These are phyloP conservation scores for Aspergillus sp. DNA, from an alignment of 2,329 filamentous ascomycete species.

Conservation along the genomic window DNA sequence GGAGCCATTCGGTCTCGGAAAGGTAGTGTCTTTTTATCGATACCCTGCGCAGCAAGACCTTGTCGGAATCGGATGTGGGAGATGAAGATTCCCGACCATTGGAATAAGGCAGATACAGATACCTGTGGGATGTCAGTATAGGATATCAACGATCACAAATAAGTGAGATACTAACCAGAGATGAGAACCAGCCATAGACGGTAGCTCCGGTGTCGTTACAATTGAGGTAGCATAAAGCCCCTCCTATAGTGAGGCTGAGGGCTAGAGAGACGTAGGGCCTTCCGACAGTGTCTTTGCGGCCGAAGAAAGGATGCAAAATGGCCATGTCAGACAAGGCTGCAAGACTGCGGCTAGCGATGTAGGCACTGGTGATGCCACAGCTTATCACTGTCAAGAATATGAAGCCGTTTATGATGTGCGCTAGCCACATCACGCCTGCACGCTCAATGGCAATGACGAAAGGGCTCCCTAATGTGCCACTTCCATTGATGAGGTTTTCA, in stretches of 20 bases:
- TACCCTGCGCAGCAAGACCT: conserved; percentile 31
- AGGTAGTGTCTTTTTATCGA: conserved; percentile 25
- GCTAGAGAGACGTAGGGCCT: conserved; percentile 33
- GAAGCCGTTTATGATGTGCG: conserved; percentile 36
- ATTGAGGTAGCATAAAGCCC: conserved; percentile 38
- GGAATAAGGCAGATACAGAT: conserved; percentile 33
- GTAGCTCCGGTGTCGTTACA: conserved; percentile 26
- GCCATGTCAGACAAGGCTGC: conserved; percentile 35
- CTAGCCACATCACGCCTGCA: conserved; percentile 33
- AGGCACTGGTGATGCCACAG: conserved; percentile 38
- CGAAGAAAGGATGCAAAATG: conserved; percentile 25
- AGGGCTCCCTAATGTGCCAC: conserved; percentile 34
- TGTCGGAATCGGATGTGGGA: conserved; percentile 31
- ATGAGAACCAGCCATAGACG: conserved; percentile 39
- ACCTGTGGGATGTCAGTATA: conserved; percentile 17
- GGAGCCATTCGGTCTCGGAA: conserved; percentile 30
- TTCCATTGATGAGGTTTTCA: conserved; percentile 27
- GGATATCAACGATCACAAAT: not conserved
- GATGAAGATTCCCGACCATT: conserved; percentile 31
- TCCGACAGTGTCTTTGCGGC: conserved; percentile 26
- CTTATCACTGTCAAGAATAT: conserved; percentile 39
- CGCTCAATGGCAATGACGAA: conserved; percentile 34
- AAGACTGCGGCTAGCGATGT: conserved; percentile 36
- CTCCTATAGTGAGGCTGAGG: conserved; percentile 32
- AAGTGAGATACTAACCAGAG: conserved; percentile 20